Conservation (phyloP, 345 rosid species). For the Turnera subulata region DNA sequence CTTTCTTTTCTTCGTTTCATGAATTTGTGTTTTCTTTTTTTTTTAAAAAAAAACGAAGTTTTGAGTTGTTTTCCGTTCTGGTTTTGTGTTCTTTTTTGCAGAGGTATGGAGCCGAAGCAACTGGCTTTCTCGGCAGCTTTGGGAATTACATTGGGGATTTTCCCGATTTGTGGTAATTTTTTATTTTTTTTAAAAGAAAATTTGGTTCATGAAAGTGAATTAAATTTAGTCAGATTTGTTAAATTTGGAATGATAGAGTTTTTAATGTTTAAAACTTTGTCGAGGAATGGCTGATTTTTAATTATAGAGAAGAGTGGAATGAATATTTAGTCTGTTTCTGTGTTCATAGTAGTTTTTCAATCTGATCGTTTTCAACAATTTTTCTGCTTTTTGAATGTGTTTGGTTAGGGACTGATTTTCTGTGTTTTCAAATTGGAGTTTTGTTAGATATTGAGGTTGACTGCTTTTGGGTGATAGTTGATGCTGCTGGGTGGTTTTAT, state of each 20-base stretch:
- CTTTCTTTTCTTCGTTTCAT: not conserved
- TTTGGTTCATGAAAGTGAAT: not conserved
- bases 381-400: not conserved
- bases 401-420: no score
- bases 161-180: constrained; percentile 77
- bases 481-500: no score
- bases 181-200: not conserved
- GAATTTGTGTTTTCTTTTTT: no score
- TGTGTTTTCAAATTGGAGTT: no score
- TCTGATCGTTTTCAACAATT: not conserved
- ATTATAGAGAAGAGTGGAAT: not conserved
- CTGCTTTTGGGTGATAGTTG: no score
- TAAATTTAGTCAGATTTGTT: not conserved
- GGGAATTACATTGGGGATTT: constrained; percentile 79
- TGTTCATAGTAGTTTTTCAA: no score
- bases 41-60: no score
- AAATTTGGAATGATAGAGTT: not conserved
- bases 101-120: constrained; percentile 88
- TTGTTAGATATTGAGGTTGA: no score
- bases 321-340: no score
- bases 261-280: not conserved
- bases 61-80: not conserved
- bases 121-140: constrained; percentile 84
- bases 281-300: not conserved
- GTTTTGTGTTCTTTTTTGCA: constrained; percentile 15